phyloP scores from a whole-genome alignment of 768 basidiomycete species.

The Mycena sanguinolenta region DNA sequence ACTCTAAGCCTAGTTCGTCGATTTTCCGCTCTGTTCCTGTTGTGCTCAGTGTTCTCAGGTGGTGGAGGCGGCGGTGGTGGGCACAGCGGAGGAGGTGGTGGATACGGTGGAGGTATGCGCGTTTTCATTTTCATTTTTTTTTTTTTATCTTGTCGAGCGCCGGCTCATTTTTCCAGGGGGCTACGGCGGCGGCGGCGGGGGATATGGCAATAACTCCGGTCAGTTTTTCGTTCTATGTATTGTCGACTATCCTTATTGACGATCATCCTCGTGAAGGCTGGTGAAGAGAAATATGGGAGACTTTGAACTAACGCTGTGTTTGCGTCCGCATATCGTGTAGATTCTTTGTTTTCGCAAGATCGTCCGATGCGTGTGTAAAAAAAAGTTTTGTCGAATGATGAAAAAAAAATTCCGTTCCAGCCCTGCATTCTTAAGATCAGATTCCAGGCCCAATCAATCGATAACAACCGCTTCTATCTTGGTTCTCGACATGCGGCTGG shows the following conservation, averaged over 20 bases:
- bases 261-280: background rate
- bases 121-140: too few relatives aligned
- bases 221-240: background rate
- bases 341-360: background rate
- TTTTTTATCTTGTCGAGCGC: too few relatives aligned
- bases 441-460: slow-evolving; percentile 13
- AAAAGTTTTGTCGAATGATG: background rate
- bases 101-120: slow-evolving; percentile 42
- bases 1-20: slow-evolving; percentile 54
- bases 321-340: background rate
- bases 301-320: background rate
- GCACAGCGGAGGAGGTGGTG: slow-evolving; percentile 46
- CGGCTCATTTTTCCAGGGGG: background rate
- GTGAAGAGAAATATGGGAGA: background rate
- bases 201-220: background rate
- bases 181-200: slow-evolving; percentile 9
- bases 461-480: slow-evolving; percentile 2
- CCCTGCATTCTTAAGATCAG: background rate
- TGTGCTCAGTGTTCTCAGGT: slow-evolving; percentile 19
- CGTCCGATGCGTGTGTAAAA: background rate
- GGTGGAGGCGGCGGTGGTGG: slow-evolving; percentile 43
- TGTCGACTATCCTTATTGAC: background rate
- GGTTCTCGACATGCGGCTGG: background rate
- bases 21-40: background rate
- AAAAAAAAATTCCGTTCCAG: background rate